phyloP scores from a whole-genome alignment of 31 red algal genomes.

The Bonnemaisonia californica region DNA sequence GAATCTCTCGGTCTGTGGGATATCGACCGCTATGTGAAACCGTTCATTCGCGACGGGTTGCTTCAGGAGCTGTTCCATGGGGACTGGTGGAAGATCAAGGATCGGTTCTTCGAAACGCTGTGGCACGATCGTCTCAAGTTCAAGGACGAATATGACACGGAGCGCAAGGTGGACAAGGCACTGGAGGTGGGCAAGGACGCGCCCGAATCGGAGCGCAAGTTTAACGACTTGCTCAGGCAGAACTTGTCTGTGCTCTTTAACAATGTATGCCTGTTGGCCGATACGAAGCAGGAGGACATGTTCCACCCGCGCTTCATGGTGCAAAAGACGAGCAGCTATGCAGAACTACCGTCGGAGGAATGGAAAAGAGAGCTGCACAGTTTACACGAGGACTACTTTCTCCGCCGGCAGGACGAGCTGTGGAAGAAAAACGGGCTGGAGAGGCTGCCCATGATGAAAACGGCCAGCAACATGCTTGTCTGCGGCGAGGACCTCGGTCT shows the following conservation, averaged over 20 bases:
- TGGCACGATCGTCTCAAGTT: slow-evolving; percentile 77
- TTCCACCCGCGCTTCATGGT: slow-evolving; percentile 91
- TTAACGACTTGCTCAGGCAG: slow-evolving; percentile 26
- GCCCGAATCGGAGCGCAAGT: slow-evolving; percentile 40
- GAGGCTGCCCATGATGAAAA: slow-evolving; percentile 88
- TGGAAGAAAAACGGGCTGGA: slow-evolving; percentile 84
- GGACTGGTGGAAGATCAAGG: slow-evolving; percentile 67
- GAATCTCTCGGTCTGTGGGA: slow-evolving; percentile 89
- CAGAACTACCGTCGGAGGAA: slow-evolving; percentile 65
- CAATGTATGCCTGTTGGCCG: slow-evolving; percentile 81
- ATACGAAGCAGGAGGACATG: slow-evolving; percentile 59
- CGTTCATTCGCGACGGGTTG: slow-evolving; percentile 80
- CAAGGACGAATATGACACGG: slow-evolving; percentile 74
- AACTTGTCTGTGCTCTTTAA: slow-evolving; percentile 56
- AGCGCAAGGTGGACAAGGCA: slow-evolving; percentile 56
- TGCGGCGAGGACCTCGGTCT: slow-evolving; percentile 90
- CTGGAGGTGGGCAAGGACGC: slow-evolving; percentile 45
- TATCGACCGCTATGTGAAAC: slow-evolving; percentile 80
- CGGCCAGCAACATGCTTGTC: slow-evolving; percentile 86
- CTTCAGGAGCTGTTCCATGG: slow-evolving; percentile 75
- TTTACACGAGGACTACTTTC: slow-evolving; percentile 92
- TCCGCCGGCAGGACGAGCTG: slow-evolving; percentile 83
- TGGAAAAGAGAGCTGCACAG: slow-evolving; percentile 77
- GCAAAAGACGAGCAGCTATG: slow-evolving; percentile 67
- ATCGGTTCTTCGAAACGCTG: slow-evolving; percentile 82